Evolutionary conservation across 805 yeast genomes (phyloP), one percentile per base, ranked within the genome.

Genomic region (Candida nemodendra): DNA sequence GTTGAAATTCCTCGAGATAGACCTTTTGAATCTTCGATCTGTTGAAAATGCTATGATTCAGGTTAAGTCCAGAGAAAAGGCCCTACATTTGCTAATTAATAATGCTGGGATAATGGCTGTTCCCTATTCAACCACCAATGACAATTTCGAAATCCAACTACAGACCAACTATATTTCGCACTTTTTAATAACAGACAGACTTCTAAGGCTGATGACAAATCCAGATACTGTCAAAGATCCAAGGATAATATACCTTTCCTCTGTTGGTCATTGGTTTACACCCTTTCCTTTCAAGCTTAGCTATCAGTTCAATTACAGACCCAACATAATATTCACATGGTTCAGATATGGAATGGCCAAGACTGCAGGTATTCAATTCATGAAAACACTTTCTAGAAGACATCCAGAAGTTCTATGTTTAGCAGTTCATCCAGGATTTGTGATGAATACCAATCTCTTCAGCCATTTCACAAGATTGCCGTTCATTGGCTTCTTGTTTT

Each of bases 31-130:
- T 36, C 54, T 76, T 34, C 54, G 58, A 6, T 60, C 71, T 11
- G 78, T 76, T 11, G 74, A 70, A 24, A 51, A 51, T 25, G 84
- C 87, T 0, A 76, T 75, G 9, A 50, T 56, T 7, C 62, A 62
- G 23, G 70, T 83, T 41, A 61, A 61, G 28, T 57, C 59, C 12
- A 47, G 62, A 36, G 91, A 83, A 47, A 55, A 59, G 18, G 44
- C 64, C 14, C 56, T 87, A 21, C 79, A 85, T 56, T 59, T 86
- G 16, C 66, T 87, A 23, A 71, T 87, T 30, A 78, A 84, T 50
- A 87, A 86, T 58, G 90, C 95, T 1, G 93, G 95, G 2, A 77
- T 82, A 4, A 81, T 84, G 79, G 89, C 84, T 12, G 66, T 80
- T n/a, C 91, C 95, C 0, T 79, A 66, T 56, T 66, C 73, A 15